Percentiles rank a stretch among this genome's conserved stretches.
Evolutionary conservation across 2,329 filamentous ascomycete genomes (phyloP).

Genomic region (Pseudogymnoascus sp.): DNA sequence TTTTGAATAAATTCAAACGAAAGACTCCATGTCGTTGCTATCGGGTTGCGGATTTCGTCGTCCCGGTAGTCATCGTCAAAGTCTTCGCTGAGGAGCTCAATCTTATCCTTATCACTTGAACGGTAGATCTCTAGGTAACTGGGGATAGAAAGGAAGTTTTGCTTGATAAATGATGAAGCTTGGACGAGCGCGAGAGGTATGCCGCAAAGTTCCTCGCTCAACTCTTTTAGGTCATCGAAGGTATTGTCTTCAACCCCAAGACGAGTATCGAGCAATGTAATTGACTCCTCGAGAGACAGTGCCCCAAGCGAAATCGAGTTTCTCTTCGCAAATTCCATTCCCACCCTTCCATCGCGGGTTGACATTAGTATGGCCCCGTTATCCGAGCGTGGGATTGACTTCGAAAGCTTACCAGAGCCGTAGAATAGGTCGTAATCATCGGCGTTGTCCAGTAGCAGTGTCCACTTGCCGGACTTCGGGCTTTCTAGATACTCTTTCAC

Average conservation of each 20-base stretch:
- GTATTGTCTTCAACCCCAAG: constrained; percentile 11
- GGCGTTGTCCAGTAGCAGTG: constrained; percentile 38
- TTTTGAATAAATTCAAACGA: constrained; percentile 31
- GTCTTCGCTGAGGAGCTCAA: constrained; percentile 28
- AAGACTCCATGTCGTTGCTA: constrained; percentile 33
- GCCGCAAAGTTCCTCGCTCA: constrained; percentile 22
- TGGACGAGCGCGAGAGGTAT: constrained; percentile 33
- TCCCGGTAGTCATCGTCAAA: constrained; percentile 30
- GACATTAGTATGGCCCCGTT: constrained; percentile 30
- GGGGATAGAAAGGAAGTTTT: constrained; percentile 14
- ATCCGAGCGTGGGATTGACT: constrained; percentile 28
- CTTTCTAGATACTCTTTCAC: constrained; percentile 16
- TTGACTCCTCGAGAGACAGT: constrained; percentile 22
- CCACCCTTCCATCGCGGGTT: constrained; percentile 17
- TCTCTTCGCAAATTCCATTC: constrained; percentile 6
- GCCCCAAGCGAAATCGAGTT: constrained; percentile 21
- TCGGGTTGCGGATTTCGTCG: constrained; percentile 26
- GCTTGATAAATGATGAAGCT: constrained; percentile 32
- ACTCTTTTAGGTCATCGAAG: neutral
- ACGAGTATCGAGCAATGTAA: constrained; percentile 19
- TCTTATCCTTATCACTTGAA: constrained; percentile 15
- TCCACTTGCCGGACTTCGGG: constrained; percentile 28
- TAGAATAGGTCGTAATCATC: constrained; percentile 33
- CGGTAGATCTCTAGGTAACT: constrained; percentile 13
- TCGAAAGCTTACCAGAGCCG: constrained; percentile 14